Percentiles rank a stretch among this genome's conserved stretches.
phyloP scores from a whole-genome alignment of 2,329 filamentous ascomycete species.

The Curvularia sp. region DNA sequence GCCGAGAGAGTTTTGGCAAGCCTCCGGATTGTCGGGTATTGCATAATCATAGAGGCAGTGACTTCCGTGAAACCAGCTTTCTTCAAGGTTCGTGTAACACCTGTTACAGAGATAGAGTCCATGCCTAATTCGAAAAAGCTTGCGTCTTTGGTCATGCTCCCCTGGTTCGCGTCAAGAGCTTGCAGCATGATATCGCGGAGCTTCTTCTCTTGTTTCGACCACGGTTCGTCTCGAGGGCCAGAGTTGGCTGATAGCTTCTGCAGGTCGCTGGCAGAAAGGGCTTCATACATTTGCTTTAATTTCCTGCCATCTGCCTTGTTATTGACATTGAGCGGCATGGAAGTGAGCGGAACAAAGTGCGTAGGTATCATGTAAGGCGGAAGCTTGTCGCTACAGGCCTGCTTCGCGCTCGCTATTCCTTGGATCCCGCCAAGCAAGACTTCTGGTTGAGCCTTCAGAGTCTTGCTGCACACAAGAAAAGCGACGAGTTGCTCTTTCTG shows the following conservation, averaged over 20 bases:
- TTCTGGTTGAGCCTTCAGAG: conserved; percentile 25
- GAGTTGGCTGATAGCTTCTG: conserved; percentile 58
- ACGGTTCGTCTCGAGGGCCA: conserved; percentile 26
- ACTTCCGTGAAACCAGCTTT: conserved; percentile 66
- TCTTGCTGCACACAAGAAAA: conserved; percentile 61
- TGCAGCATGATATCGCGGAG: conserved; percentile 64
- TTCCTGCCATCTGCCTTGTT: conserved; percentile 84
- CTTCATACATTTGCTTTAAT: conserved; percentile 70
- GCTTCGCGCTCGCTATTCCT: conserved; percentile 39
- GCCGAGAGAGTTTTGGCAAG: conserved; percentile 48
- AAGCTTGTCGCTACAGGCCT: conserved; percentile 72
- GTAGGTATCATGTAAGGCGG: conserved; percentile 92
- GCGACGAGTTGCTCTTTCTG: conserved; percentile 84
- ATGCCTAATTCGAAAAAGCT: conserved; percentile 87
- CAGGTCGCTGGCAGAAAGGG: conserved; percentile 66
- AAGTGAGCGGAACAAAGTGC: conserved; percentile 74
- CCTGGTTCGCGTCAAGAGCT: conserved; percentile 58
- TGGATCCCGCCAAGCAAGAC: conserved; percentile 30
- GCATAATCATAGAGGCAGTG: conserved; percentile 72
- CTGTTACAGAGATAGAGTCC: conserved; percentile 84
- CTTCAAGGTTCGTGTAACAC: conserved; percentile 70
- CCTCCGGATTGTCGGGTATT: conserved; percentile 55
- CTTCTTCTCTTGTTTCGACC: conserved; percentile 52
- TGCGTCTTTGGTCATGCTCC: conserved; percentile 60
- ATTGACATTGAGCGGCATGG: conserved; percentile 82